Percentiles rank a stretch among this genome's conserved stretches.
Conservation (phyloP, 192 early-diverging fungal species). For the Umbelopsis ramanniana region DNA sequence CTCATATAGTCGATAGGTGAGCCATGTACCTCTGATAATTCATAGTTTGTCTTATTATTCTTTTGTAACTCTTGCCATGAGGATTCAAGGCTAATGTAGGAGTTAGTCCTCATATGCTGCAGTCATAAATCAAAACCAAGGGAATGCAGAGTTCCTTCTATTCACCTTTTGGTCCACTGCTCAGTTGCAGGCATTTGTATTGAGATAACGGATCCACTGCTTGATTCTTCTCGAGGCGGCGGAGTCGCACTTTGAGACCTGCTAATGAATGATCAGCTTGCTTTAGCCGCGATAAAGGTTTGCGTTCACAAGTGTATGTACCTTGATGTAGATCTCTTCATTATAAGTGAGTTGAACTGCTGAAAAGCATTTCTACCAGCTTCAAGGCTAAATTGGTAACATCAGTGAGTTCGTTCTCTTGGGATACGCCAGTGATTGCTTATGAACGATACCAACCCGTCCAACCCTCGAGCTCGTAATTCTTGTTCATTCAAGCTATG, state of each 20-base stretch:
- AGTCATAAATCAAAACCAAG: background rate
- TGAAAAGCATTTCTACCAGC: constrained; percentile 6
- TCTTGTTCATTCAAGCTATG: constrained; percentile 9
- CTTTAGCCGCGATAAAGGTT: background rate
- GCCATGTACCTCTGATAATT: background rate
- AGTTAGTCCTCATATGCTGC: background rate
- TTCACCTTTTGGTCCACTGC: background rate
- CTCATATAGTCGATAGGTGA: background rate
- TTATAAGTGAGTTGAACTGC: constrained; percentile 15
- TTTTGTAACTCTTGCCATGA: background rate
- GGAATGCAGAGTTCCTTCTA: background rate
- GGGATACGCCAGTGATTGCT: background rate
- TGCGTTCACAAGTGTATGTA: background rate
- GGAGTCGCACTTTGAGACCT: constrained; percentile 12
- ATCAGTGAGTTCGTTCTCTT: background rate
- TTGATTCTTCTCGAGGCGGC: background rate
- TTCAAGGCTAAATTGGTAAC: constrained; percentile 11
- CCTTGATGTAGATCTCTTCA: constrained; percentile 2
- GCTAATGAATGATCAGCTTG: background rate
- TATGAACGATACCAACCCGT: background rate
- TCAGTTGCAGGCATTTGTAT: constrained; percentile 9
- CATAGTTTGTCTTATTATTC: constrained; percentile 4
- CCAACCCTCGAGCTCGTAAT: constrained; percentile 10
- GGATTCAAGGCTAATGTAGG: background rate
- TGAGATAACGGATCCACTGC: background rate